Percentiles rank a stretch among this genome's conserved stretches.
These are phyloP conservation scores for Dentipellis sp. DNA, from an alignment of 768 basidiomycete species.

Conservation along the genomic window DNA sequence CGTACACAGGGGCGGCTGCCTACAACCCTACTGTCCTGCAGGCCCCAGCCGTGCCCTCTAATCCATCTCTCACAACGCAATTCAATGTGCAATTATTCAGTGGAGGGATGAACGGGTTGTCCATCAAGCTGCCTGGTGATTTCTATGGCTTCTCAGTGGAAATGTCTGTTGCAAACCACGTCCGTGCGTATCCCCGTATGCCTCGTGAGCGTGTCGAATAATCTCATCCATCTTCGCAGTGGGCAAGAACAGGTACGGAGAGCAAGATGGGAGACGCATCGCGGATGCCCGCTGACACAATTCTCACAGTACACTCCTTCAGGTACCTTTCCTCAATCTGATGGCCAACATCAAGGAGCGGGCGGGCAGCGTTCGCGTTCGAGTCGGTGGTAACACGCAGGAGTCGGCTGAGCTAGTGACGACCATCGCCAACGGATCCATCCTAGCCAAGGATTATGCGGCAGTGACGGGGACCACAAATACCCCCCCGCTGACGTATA, in stretches of 20 bases:
- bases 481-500: slow-evolving; percentile 59
- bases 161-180: slow-evolving; percentile 59
- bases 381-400: slow-evolving; percentile 77
- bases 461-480: slow-evolving; percentile 40
- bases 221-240: slow-evolving; percentile 23
- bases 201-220: neutral
- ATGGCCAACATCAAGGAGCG: slow-evolving; percentile 63
- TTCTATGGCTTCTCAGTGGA: slow-evolving; percentile 74
- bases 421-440: slow-evolving; percentile 36
- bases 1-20: slow-evolving; percentile 37
- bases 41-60: slow-evolving; percentile 30
- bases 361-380: slow-evolving; percentile 51
- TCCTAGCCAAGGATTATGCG: slow-evolving; percentile 39
- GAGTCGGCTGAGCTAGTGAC: slow-evolving; percentile 48
- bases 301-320: slow-evolving; percentile 33
- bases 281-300: neutral
- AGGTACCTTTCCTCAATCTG: slow-evolving; percentile 66
- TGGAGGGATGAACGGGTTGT: slow-evolving; percentile 23
- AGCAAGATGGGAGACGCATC: neutral
- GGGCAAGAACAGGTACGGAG: slow-evolving; percentile 40
- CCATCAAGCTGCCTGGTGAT: slow-evolving; percentile 36
- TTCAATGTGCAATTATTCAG: slow-evolving; percentile 36
- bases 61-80: slow-evolving; percentile 30
- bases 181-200: slow-evolving; percentile 37
- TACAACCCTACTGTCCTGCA: slow-evolving; percentile 43